Percentiles rank a stretch among this genome's conserved stretches.
These are phyloP conservation scores for Alternaria panax DNA, from an alignment of 2,329 filamentous ascomycete species.

Conservation along the genomic window DNA sequence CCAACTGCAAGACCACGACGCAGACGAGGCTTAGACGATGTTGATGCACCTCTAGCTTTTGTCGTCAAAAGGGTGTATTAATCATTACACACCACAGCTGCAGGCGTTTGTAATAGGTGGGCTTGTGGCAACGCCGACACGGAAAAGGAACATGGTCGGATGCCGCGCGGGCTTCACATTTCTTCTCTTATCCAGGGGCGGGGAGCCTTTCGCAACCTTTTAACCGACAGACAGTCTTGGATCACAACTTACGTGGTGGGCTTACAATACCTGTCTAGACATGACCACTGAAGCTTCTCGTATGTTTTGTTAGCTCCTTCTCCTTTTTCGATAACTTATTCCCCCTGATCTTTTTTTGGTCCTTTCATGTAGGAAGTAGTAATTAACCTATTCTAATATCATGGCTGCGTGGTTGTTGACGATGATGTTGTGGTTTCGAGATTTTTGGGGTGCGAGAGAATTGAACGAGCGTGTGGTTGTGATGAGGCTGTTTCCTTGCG, in stretches of 20 bases:
- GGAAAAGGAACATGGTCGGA: conserved; percentile 30
- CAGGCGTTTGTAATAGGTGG: conserved; percentile 45
- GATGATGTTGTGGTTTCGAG: background rate
- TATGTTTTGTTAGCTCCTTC: conserved; percentile 51
- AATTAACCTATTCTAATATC: conserved; percentile 52
- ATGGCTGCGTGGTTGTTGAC: conserved; percentile 29
- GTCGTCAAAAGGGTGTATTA: conserved; percentile 20
- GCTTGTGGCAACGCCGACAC: conserved; percentile 37
- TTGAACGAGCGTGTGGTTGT: too few relatives aligned
- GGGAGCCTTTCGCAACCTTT: conserved; percentile 36
- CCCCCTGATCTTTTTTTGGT: conserved; percentile 46
- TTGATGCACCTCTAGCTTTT: conserved; percentile 10
- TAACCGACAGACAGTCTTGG: conserved; percentile 30
- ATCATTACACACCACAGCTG: conserved; percentile 26
- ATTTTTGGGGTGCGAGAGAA: too few relatives aligned
- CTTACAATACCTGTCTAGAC: conserved; percentile 38
- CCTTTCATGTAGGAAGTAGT: conserved; percentile 52
- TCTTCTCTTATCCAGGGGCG: conserved; percentile 42
- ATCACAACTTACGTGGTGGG: conserved; percentile 27
- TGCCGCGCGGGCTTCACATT: conserved; percentile 31
- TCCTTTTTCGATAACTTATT: conserved; percentile 52
- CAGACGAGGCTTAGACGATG: conserved; percentile 39
- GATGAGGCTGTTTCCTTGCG: too few relatives aligned
- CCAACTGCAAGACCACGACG: conserved; percentile 43
- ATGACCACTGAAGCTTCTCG: conserved; percentile 45